Evolutionary conservation across 768 basidiomycete species (phyloP), one percentile per base, ranked within the genome.

Genomic region (Suillus subalutaceus): DNA sequence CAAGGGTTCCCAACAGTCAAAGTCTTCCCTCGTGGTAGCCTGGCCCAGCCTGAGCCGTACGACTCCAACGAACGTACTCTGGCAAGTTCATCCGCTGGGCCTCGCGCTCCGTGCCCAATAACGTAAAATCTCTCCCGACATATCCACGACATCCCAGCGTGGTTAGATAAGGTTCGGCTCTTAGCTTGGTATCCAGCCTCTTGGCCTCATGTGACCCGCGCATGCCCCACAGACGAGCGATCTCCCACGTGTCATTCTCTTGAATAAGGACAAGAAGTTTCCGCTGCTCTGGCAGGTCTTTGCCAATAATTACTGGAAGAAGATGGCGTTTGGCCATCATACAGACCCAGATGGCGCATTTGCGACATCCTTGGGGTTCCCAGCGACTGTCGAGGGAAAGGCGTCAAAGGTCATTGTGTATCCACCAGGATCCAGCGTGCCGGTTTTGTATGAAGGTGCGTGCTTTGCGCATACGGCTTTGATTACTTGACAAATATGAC

Each of bases 1-100:
- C 83, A 96, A 78, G 96, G 96, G 3, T 98, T 96, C 85, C 96
- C 96, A 3, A 97, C 96, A 3, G 82, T 98, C 76, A 98, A 98
- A 81, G 88, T 90, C 2, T 98, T 90, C 80, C 94, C 96, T 13
- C 85, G 90, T 50, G 96, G 95, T 9, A 82, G 80, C 10, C 81
- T 86, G 63, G 74, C 86, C 3, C 81, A 85, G 1, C 83, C 92
- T 1, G 83, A 91, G 67, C 79, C 83, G 23, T 97, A 90, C 73
- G 86, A 93, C 0, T 79, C 81, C 15, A 81, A 82, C 23, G 90
- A 94, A 68, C 86, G 96, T 55, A 90, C 89, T 86, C 90, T 2
- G 88, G 81, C 38, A 85, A 85, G 8, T 79, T 98, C 72, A 90
- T 89, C 75, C 88, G 92, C 70, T 96, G 87, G 81, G 93, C 88